Evolutionary conservation across 805 yeast genomes (phyloP), one percentile per base, ranked within the genome.

Genomic region (Ogataea chonburiensis): DNA sequence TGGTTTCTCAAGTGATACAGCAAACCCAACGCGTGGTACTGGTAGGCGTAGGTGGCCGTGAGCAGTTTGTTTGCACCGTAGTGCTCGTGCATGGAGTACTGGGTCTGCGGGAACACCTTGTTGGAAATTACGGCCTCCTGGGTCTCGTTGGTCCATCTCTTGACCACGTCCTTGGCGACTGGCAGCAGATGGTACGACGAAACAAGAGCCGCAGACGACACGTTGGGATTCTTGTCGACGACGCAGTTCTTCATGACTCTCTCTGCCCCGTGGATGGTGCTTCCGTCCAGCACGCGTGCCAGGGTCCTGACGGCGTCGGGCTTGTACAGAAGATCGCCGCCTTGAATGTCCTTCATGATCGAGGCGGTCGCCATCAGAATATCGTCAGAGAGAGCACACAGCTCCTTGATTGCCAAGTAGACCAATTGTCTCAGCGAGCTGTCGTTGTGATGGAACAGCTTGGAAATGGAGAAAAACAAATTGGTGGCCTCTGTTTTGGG

Each of bases 351-450:
- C 66, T 89, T 89, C 97, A 93, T 93, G 57, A 93, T 89, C 17
- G 96, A 88, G 3, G 96, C 86, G 17, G 98, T 93, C 17, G 91
- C 97, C 98, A 93, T 93, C 62, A 93, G 75, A 39, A 88, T 87
- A 63, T 93, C 97, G 50, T 86, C 86, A 14, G 96, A 86, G 45
- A 83, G 75, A 13, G 81, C 65, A 32, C 91, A 77, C 45, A 93
- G 74, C 62, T 91, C 97, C 67, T 93, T 93, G 63, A 91, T 88
- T 11, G 96, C 91, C 60, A 93, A 70, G 57, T 91, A 93, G 12
- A 91, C 95, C 68, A 86, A 75, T 66, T 93, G 98, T 63, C 98
- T 82, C 58, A 93, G 74, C 0, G 87, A 71, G 12, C 84, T 78
- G 57, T 85, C 89, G 60, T 80, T 85, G 63, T 91, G 95, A 60